Evolutionary conservation across 768 basidiomycete genomes (phyloP).

Genomic region (Botryobasidium botryosum): DNA sequence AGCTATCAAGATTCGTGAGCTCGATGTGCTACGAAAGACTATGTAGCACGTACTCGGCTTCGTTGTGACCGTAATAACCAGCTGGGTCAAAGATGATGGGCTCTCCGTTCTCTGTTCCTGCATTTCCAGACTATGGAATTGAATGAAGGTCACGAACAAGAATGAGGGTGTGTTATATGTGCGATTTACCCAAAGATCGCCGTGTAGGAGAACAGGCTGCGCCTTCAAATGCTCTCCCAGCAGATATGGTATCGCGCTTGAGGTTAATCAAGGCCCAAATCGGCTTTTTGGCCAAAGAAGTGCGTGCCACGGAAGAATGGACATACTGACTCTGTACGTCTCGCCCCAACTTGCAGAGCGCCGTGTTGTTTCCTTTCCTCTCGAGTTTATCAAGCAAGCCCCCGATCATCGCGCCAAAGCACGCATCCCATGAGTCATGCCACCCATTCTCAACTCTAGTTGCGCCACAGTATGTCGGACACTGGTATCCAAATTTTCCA

Average conservation of each 20-base stretch:
- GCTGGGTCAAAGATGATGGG: slow-evolving; percentile 67
- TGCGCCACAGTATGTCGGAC: slow-evolving; percentile 62
- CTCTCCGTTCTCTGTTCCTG: slow-evolving; percentile 32
- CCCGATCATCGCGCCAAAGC: slow-evolving; percentile 43
- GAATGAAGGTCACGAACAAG: background rate
- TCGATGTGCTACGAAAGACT: background rate
- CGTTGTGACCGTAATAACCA: slow-evolving; percentile 60
- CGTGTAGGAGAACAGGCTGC: slow-evolving; percentile 55
- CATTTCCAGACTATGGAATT: slow-evolving; percentile 66
- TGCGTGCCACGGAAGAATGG: background rate
- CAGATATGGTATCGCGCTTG: slow-evolving; percentile 57
- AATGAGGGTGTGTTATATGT: background rate
- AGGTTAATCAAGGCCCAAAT: background rate
- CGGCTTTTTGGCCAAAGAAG: background rate
- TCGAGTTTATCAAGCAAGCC: slow-evolving; percentile 35
- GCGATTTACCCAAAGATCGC: slow-evolving; percentile 56
- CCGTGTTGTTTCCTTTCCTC: slow-evolving; percentile 25
- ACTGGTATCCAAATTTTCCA: slow-evolving; percentile 47
- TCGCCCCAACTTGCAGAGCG: slow-evolving; percentile 36
- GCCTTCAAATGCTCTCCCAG: slow-evolving; percentile 35
- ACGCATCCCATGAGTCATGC: slow-evolving; percentile 53
- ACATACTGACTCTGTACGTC: slow-evolving; percentile 32
- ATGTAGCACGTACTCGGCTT: slow-evolving; percentile 45
- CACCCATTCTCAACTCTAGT: slow-evolving; percentile 59
- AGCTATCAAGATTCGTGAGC: slow-evolving; percentile 23